phyloP scores from a whole-genome alignment of 345 rosid species.

The Odontarrhena argentea region DNA sequence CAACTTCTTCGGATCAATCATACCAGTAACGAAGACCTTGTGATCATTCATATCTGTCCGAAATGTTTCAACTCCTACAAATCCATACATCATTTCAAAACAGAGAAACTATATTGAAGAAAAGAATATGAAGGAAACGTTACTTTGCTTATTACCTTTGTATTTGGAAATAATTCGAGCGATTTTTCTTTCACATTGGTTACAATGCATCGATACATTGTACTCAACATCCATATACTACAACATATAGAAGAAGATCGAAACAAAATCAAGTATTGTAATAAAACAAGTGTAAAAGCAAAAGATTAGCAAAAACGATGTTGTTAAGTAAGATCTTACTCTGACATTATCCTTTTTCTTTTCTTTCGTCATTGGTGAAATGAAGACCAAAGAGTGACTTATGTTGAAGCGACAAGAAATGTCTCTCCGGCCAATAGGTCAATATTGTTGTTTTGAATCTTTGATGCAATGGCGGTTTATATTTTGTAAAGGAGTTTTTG shows the following conservation, averaged over 20 bases:
- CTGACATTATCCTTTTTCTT: constrained; percentile 37
- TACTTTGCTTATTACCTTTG: constrained; percentile 48
- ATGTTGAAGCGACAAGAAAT: constrained; percentile 27
- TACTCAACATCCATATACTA: constrained; percentile 57
- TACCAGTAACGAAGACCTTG: constrained; percentile 58
- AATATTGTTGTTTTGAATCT: constrained; percentile 11
- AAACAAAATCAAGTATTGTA: not conserved
- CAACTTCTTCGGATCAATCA: constrained; percentile 57
- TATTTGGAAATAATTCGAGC: constrained; percentile 61
- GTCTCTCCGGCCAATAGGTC: not conserved
- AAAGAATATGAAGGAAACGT: not conserved
- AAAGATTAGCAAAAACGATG: not conserved
- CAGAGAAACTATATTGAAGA: not conserved
- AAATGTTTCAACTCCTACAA: constrained; percentile 69
- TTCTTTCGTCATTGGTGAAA: constrained; percentile 31
- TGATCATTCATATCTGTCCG: constrained; percentile 67
- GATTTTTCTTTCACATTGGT: constrained; percentile 73
- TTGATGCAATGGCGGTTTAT: constrained; percentile 19
- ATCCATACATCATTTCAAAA: not conserved
- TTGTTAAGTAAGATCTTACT: constrained; percentile 25
- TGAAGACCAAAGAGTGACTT: not conserved
- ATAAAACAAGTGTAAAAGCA: not conserved
- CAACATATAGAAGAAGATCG: not conserved
- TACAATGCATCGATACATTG: constrained; percentile 69
- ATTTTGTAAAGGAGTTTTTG: constrained; percentile 2